Conservation (phyloP, 2,329 filamentous ascomycete genomes). For the Penicillium sp. region DNA sequence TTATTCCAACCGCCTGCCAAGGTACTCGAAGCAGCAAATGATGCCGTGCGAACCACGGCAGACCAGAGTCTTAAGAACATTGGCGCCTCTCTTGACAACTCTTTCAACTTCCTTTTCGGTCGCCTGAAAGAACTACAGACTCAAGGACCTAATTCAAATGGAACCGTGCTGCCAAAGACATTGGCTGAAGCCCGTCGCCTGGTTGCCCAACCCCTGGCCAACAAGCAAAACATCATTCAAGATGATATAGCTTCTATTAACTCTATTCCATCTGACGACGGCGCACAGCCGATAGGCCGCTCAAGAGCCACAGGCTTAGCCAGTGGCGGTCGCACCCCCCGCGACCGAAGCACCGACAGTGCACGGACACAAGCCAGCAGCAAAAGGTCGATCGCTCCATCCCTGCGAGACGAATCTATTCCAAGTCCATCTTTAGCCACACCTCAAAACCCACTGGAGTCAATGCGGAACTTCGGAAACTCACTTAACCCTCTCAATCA, state of each 20-base stretch:
- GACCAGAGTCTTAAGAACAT: conserved; percentile 93
- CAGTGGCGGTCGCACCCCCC: conserved; percentile 61
- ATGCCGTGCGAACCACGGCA: conserved; percentile 81
- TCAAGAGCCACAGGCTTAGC: conserved; percentile 63
- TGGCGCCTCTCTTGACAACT: conserved; percentile 83
- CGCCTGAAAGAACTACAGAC: conserved; percentile 70
- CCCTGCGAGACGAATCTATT: conserved; percentile 24
- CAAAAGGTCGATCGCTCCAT: conserved; percentile 38
- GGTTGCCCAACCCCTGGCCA: conserved; percentile 63
- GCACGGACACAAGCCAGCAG: conserved; percentile 38
- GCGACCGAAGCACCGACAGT: conserved; percentile 79
- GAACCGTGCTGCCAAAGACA: conserved; percentile 73
- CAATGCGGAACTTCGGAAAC: conserved; percentile 77
- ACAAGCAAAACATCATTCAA: conserved; percentile 46
- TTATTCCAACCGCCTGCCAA: conserved; percentile 82
- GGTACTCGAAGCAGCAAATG: conserved; percentile 77
- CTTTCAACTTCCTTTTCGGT: conserved; percentile 90
- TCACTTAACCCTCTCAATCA: conserved; percentile 81
- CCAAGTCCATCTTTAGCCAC: conserved; percentile 26
- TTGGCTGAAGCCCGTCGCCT: conserved; percentile 90
- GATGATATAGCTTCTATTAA: conserved; percentile 57
- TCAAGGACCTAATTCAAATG: conserved; percentile 46
- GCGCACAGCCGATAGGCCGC: conserved; percentile 35
- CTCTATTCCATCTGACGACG: conserved; percentile 31
- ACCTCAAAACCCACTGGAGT: conserved; percentile 67